A percentile compares a stretch with the other conserved stretches of the same genome.
Evolutionary conservation across 106 monocot genomes (phyloP).

Genomic region (Dactylorhiza incarnata): DNA sequence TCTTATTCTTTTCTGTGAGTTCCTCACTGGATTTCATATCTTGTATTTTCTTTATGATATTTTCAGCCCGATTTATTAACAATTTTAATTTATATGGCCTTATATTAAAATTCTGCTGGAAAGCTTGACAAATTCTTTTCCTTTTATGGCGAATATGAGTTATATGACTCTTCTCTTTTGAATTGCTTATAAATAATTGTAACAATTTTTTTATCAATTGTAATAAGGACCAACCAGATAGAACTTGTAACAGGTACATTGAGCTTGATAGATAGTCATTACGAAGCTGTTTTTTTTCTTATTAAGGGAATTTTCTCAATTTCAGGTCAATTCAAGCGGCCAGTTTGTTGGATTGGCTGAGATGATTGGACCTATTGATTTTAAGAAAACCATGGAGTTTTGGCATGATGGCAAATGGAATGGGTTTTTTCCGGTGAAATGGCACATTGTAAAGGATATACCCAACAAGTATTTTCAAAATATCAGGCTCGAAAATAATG

Average conservation of each 20-base stretch:
- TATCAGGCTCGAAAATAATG: slow-evolving; percentile 84
- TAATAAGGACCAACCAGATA: not conserved
- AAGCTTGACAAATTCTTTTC: not conserved
- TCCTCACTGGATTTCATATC: not conserved
- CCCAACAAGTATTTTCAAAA: slow-evolving; percentile 43
- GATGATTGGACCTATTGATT: slow-evolving; percentile 86
- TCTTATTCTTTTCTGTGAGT: slow-evolving; percentile 94
- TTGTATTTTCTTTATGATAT: not conserved
- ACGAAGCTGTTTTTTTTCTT: not conserved
- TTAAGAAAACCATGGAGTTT: slow-evolving; percentile 74
- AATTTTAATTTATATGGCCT: not conserved
- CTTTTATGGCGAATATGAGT: too few species aligned
- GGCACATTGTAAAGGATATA: slow-evolving; percentile 92
- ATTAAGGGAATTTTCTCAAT: not conserved
- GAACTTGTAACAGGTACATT: too few species aligned
- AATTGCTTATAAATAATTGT: not conserved
- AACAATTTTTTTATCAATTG: not conserved
- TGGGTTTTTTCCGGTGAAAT: slow-evolving; percentile 84
- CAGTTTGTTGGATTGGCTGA: slow-evolving; percentile 90
- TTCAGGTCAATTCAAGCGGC: slow-evolving; percentile 82
- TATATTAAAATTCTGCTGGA: not conserved
- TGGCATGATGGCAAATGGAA: slow-evolving; percentile 71
- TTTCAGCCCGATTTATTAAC: not conserved
- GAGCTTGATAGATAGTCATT: too few species aligned
- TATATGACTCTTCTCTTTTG: not conserved